A percentile compares a stretch with the other conserved stretches of the same genome.
Conservation (phyloP, 345 rosid genomes). For the Ceriops decandra region DNA sequence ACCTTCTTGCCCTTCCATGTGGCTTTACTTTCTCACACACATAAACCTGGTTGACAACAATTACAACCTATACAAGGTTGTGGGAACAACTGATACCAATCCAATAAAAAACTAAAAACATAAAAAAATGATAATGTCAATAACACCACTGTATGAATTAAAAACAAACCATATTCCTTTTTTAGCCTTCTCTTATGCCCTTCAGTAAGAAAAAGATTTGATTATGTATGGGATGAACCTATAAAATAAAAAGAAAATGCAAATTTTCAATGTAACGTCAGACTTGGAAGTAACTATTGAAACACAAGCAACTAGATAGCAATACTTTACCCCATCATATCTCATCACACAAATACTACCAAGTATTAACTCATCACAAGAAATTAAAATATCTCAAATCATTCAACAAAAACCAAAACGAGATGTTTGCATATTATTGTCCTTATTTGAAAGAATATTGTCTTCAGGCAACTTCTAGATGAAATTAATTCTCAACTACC, state of each 20-base stretch:
- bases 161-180: slow-evolving; percentile 61
- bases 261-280: background rate
- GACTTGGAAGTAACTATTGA: background rate
- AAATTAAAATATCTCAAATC: no score
- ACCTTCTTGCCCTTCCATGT: no score
- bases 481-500: no score
- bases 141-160: background rate
- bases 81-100: background rate
- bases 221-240: slow-evolving; percentile 81
- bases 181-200: slow-evolving; percentile 65
- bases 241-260: background rate
- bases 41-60: no score
- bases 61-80: no score
- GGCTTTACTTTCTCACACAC: no score
- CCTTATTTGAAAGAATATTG: no score
- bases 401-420: no score
- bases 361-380: no score
- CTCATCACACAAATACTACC: no score
- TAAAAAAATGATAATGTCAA: background rate
- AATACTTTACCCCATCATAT: background rate
- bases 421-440: no score
- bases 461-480: no score
- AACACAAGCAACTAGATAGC: background rate
- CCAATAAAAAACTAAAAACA: background rate
- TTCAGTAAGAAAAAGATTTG: slow-evolving; percentile 53